Evolutionary conservation across 768 basidiomycete species (phyloP), one percentile per base, ranked within the genome.

Genomic region (Mycena floridula): DNA sequence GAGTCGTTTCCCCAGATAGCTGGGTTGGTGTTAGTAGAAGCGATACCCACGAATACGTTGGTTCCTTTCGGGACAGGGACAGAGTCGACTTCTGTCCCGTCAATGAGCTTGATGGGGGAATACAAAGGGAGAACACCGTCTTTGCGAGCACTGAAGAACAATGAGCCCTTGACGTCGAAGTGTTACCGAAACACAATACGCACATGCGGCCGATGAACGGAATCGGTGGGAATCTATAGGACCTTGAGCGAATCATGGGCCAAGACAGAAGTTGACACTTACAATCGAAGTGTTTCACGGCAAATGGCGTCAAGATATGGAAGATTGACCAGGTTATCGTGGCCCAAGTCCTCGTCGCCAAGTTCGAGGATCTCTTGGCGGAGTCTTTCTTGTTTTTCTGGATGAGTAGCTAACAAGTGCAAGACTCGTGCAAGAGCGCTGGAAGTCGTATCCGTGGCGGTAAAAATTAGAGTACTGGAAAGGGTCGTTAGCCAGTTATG

Each of bases 1-100:
- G 62, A 61, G 36, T 70, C 65, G 12, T 56, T 51, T n/a, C 69
- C 68, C 69, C 66, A 68, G 3, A 67, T 25, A 16, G 57, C 56
- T 30, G 58, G 56, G 40, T 65, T 54, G 12, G 57, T 51, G 42
- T 69, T 68, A 26, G 59, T 57, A 3, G 53, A 56, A 12, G 59
- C 44, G 30, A 68, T 54, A 3, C 61, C 59, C 43, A 68, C 52
- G 12, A 64, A 50, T 37, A 68, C 21, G 15, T 49, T 60, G 38
- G 60, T 60, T 37, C 54, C 58, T 43, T 63, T 63, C 8, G 61
- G 58, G 11, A 68, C 48, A 18, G 50, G 45, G 25, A 70, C 45
- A 21, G 49, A 41, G 23, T 55, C 46, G 11, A 65, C 54, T 32
- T 49, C 46, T 18, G 50, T 45, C 22, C 67, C 61, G 39, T 59